These are phyloP conservation scores for Acanthamoeba culbertsoni DNA, from an alignment of 208 protist species.

Conservation along the genomic window DNA sequence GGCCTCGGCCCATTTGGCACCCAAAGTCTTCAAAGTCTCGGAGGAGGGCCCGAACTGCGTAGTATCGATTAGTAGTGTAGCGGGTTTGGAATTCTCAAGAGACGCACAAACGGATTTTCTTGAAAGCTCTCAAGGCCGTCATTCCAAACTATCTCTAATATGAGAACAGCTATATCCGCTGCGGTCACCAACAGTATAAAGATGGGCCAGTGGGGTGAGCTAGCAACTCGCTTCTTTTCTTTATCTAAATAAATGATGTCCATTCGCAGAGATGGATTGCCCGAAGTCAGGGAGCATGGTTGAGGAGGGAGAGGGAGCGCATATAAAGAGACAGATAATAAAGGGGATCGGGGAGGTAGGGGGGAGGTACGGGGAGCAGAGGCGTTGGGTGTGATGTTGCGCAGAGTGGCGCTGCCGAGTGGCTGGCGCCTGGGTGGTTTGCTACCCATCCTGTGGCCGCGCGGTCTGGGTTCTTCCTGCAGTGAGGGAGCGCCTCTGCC, in stretches of 20 bases:
- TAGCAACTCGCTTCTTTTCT: not conserved
- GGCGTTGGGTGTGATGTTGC: not conserved
- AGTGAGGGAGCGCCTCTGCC: not conserved
- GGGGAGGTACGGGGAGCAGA: not conserved
- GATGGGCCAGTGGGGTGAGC: not conserved
- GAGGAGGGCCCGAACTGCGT: not conserved
- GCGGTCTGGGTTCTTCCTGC: not conserved
- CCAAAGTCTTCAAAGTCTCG: not conserved
- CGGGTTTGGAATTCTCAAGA: not conserved
- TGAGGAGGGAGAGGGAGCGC: not conserved
- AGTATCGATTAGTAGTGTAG: not conserved
- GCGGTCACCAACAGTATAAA: not conserved
- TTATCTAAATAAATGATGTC: too few relatives aligned
- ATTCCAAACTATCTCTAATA: not conserved
- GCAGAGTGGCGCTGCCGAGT: not conserved
- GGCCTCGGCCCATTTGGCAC: slow-evolving; percentile 8
- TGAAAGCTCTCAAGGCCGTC: not conserved
- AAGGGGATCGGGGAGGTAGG: not conserved
- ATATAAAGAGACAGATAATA: not conserved
- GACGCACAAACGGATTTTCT: not conserved
- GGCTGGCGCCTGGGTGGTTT: not conserved
- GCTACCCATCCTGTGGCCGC: too few relatives aligned
- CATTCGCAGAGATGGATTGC: too few relatives aligned
- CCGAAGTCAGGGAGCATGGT: not conserved
- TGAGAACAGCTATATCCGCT: not conserved